phyloP scores from a whole-genome alignment of 805 yeast genomes.

The Schizosaccharomyces octosporus region DNA sequence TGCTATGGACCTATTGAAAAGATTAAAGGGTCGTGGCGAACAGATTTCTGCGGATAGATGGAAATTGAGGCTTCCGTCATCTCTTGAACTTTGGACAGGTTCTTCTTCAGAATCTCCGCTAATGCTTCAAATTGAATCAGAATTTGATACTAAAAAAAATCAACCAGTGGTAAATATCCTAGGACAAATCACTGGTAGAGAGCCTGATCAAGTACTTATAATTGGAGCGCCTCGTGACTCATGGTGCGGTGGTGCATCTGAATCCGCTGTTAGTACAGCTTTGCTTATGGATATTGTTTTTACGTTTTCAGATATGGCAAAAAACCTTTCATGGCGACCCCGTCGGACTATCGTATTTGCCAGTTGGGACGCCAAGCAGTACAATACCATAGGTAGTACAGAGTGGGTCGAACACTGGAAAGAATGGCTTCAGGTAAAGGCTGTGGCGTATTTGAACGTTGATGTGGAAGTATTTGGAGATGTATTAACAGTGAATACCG shows the following conservation, averaged over 20 bases:
- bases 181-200: constrained; percentile 35
- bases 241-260: constrained; percentile 61
- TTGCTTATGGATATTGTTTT: constrained; percentile 38
- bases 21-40: constrained; percentile 19
- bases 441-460: constrained; percentile 42
- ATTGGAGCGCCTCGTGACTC: constrained; percentile 63
- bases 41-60: constrained; percentile 61
- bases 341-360: constrained; percentile 41
- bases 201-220: constrained; percentile 26
- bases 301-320: constrained; percentile 24
- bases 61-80: constrained; percentile 36
- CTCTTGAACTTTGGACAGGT: constrained; percentile 3
- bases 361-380: constrained; percentile 66
- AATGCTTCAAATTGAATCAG: background rate
- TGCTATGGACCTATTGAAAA: background rate
- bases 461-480: constrained; percentile 43
- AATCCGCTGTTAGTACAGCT: constrained; percentile 56
- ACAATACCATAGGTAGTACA: constrained; percentile 50
- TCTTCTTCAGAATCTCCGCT: background rate
- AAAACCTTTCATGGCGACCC: constrained; percentile 44
- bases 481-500: constrained; percentile 25
- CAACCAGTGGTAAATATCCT: constrained; percentile 39
- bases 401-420: constrained; percentile 48
- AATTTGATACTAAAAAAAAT: constrained; percentile 26
- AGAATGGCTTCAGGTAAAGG: constrained; percentile 21